phyloP scores from a whole-genome alignment of 2,329 filamentous ascomycete genomes.

The Diplocarpon mali region DNA sequence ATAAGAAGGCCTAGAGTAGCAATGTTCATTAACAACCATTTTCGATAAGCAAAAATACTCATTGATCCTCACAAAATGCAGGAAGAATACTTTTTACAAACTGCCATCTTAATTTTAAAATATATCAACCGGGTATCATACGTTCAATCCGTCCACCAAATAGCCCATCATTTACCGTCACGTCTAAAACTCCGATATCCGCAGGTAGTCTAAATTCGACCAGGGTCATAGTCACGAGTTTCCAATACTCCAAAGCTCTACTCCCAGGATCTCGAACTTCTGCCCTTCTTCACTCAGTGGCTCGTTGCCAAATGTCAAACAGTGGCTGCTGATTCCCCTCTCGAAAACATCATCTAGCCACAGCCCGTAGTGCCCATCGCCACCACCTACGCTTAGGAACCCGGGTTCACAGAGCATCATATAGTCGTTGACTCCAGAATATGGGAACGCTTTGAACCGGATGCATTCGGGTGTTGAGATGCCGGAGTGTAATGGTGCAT shows the following conservation, averaged over 20 bases:
- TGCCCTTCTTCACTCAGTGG: constrained; percentile 83
- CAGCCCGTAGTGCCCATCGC: constrained; percentile 80
- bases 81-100: no score
- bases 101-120: background rate
- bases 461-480: constrained; percentile 59
- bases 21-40: no score
- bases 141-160: background rate
- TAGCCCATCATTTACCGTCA: background rate
- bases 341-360: constrained; percentile 86
- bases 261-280: constrained; percentile 82
- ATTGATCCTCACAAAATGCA: no score
- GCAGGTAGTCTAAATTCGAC: background rate
- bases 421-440: constrained; percentile 92
- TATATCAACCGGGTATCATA: constrained; percentile 1
- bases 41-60: no score
- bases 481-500: constrained; percentile 15
- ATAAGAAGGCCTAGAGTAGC: no score
- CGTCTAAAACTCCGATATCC: background rate
- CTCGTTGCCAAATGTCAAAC: constrained; percentile 91
- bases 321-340: constrained; percentile 70
- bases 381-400: constrained; percentile 79
- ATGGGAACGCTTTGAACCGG: constrained; percentile 94
- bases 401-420: constrained; percentile 84
- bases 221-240: constrained; percentile 10
- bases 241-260: constrained; percentile 93